Percentiles rank a stretch among this genome's conserved stretches.
phyloP scores from a whole-genome alignment of 2,329 filamentous ascomycete genomes.

The Trichoderma harzianum region DNA sequence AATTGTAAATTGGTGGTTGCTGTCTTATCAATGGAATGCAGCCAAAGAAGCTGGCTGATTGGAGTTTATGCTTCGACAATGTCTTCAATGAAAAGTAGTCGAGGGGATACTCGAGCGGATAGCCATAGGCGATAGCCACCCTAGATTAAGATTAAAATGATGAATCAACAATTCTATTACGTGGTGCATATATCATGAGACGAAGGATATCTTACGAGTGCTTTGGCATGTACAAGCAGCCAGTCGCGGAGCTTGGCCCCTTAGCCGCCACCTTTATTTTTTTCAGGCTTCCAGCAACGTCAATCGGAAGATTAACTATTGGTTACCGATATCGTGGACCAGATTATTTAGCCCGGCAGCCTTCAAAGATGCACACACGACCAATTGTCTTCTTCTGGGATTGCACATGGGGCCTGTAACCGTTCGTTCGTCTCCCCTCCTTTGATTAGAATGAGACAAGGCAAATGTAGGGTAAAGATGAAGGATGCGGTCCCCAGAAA shows the following conservation, averaged over 20 bases:
- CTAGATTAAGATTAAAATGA: background rate
- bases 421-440: background rate
- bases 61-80: background rate
- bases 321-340: background rate
- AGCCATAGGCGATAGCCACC: background rate
- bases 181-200: background rate
- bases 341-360: background rate
- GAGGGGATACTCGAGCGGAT: background rate
- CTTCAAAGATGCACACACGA: background rate
- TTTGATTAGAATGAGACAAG: background rate
- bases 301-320: background rate
- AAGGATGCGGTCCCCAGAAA: background rate
- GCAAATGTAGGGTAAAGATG: background rate
- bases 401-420: background rate
- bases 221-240: background rate
- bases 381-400: background rate
- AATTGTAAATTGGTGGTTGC: background rate
- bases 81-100: background rate
- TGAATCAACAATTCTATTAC: background rate
- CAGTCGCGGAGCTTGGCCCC: background rate
- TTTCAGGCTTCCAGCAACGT: background rate
- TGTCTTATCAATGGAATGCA: background rate
- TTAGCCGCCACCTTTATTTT: background rate
- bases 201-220: background rate
- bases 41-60: background rate